These are phyloP conservation scores for Tetracentron sinense DNA, from an alignment of 164 flowering plant genomes.

Conservation along the genomic window DNA sequence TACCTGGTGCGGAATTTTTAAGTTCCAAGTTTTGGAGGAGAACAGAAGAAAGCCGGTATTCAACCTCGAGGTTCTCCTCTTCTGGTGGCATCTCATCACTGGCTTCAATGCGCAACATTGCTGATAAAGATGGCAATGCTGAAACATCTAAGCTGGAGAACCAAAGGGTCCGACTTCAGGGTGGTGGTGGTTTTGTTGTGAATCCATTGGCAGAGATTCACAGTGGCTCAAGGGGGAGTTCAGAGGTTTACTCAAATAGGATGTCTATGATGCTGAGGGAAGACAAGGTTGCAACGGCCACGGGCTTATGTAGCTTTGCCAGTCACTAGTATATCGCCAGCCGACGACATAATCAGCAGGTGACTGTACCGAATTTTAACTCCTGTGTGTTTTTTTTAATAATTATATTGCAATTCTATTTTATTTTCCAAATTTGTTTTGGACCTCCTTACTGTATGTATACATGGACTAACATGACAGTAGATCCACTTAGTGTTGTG, in stretches of 20 bases:
- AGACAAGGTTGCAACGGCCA: conserved; percentile 14
- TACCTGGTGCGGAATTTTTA: conserved; percentile 77
- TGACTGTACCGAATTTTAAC: conserved; percentile 12
- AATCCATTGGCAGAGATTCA: conserved; percentile 78
- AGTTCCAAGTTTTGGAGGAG: conserved; percentile 86
- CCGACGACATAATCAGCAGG: conserved; percentile 28
- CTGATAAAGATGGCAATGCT: conserved; percentile 32
- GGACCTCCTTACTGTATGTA: too few relatives aligned
- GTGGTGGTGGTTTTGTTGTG: conserved; percentile 57
- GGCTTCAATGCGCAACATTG: conserved; percentile 26
- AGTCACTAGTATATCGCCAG: conserved; percentile 8
- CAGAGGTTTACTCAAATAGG: conserved; percentile 27
- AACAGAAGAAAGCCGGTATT: conserved; percentile 43
- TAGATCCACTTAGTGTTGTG: too few relatives aligned
- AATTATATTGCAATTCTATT: too few relatives aligned
- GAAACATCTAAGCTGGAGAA: conserved; percentile 31
- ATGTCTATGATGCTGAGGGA: conserved; percentile 17
- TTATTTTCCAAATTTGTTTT: too few relatives aligned
- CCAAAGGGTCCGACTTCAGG: conserved; percentile 40
- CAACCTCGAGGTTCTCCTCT: conserved; percentile 39
- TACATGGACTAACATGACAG: too few relatives aligned
- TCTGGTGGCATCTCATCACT: conserved; percentile 33
- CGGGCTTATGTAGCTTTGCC: conserved; percentile 22
- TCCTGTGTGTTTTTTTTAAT: background rate
- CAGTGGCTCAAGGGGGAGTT: conserved; percentile 28